Evolutionary conservation across 768 basidiomycete genomes (phyloP), one percentile per base, ranked within the genome.

Genomic region (Xerocomellus chrysenteron): DNA sequence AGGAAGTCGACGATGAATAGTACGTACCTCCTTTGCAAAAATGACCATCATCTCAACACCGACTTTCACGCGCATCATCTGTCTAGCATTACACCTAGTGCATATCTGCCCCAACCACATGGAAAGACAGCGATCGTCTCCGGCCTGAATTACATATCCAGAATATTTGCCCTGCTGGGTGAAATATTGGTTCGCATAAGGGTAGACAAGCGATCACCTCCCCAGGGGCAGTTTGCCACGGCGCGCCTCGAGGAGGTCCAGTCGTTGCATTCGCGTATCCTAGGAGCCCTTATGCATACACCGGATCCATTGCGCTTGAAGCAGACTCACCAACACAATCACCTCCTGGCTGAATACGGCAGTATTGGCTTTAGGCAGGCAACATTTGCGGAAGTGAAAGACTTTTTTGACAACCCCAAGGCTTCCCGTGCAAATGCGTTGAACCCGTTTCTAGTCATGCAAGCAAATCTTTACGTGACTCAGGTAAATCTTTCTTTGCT

Each of bases 381-480:
- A 10, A 92, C 94, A 3, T 91, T 92, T 60, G 87, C 86, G 3
- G 90, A 94, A 72, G 87, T 96, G 59, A 90, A 89, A 67, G 88
- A 92, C 69, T 92, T 94, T 68, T 96, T 95, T 68, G 87, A 93
- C 61, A 91, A 95, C 64, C 93, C 94, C 13, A 89, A 92, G 59
- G 91, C 91, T 9, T 90, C 85, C 10, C 82, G 89, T 21, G 90
- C 85, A 54, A 90, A 90, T 65, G 92, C 93, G 0, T 80, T 91
- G 51, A 94, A 96, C 68, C 88, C 90, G 19, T 95, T 88, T 79
- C 78, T 94, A 33, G 92, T 96, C 33, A 90, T 93, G 83, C 93
- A 94, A 72, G 90, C 89, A 36, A 96, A 96, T 66, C 77, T 96
- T 41, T 95, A 88, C 64, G 93, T 95, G 63, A 95, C 93, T 12